These are phyloP conservation scores for Sporobolomyces pararoseus DNA, from an alignment of 768 basidiomycete species.

Conservation along the genomic window DNA sequence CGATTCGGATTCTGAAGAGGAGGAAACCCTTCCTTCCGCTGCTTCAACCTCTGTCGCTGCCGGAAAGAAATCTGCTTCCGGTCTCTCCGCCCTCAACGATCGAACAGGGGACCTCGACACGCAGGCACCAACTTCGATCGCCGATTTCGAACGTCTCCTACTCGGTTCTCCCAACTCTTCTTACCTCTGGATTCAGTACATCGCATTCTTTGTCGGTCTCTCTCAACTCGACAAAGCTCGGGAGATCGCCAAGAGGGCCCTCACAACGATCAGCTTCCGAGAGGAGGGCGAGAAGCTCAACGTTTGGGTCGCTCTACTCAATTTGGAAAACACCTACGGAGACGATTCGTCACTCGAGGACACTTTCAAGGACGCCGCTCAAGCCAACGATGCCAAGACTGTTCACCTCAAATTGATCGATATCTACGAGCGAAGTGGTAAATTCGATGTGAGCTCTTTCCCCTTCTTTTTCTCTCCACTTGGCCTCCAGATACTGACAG, in stretches of 20 bases:
- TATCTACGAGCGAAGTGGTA: constrained; percentile 78
- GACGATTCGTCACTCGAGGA: constrained; percentile 71
- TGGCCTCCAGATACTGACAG: neutral
- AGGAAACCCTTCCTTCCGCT: constrained; percentile 54
- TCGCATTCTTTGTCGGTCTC: constrained; percentile 97
- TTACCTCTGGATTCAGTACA: constrained; percentile 97
- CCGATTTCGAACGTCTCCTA: constrained; percentile 89
- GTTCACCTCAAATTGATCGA: constrained; percentile 77
- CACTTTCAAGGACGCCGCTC: constrained; percentile 84
- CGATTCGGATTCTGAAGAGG: constrained; percentile 55
- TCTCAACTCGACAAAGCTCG: constrained; percentile 93
- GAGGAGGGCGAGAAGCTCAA: constrained; percentile 96
- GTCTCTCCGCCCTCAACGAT: constrained; percentile 44
- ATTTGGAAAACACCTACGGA: constrained; percentile 89
- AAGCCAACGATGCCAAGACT: constrained; percentile 88
- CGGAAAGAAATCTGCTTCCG: constrained; percentile 53
- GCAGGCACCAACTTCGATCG: constrained; percentile 79
- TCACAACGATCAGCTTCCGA: constrained; percentile 83
- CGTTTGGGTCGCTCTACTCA: constrained; percentile 93
- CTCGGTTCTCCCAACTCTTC: constrained; percentile 95
- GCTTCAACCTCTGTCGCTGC: constrained; percentile 52
- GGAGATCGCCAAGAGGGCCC: constrained; percentile 75
- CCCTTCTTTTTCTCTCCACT: neutral
- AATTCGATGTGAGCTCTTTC: constrained; percentile 62
- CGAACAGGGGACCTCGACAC: constrained; percentile 79